Base-by-base conservation (phyloP, 2,329 filamentous ascomycete species). In the Phialophora verrucosa region DNA sequence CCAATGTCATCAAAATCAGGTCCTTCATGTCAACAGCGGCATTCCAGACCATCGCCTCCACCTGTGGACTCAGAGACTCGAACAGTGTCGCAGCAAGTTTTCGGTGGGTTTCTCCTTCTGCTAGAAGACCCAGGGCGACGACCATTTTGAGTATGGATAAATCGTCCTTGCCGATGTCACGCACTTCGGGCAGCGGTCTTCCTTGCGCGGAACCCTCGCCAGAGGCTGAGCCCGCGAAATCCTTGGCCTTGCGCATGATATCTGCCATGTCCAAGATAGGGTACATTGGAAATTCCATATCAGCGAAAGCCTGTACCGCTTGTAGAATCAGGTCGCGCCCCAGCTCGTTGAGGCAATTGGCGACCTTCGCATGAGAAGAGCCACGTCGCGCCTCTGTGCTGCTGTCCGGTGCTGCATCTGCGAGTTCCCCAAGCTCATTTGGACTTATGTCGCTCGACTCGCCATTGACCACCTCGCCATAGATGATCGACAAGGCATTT, bases 401-500 rank as follows among this genome's bases (percentile, higher is more conserved):
- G 47, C n/a, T n/a, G 6, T 42, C 11, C 8, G 20, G 42, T 20
- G 35, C 32, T 42, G 49, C 35, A 20, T 61, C 31, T 31, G 31
- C 44, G n/a, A 42, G 11, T 25, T 64, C 54, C 12, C 50, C 49
- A 3, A 53, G 20, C 38, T 64, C 55, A 25, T 32, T 64, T 3
- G 55, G 47, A 29, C 49, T 59, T 20, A 64, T 58, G 42, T 64
- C 62, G 35, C 55, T 64, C 20, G 62, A 51, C 7, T 64, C 62
- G 11, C 62, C 55, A 11, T 59, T 29, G 14, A 64, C n/a, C 20
- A 64, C 56, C 38, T 59, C 54, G 11, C 62, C 62, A 14, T 49
- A 56, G 14, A 64, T 64, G n/a, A 64, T 59, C 2, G 62, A 64
- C 23, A 64, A 27, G 14, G 62, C 44, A 0, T 49, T 23, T 10